Base-by-base conservation (phyloP, 139 green algal genomes). In the Dunaliella sp. region DNA sequence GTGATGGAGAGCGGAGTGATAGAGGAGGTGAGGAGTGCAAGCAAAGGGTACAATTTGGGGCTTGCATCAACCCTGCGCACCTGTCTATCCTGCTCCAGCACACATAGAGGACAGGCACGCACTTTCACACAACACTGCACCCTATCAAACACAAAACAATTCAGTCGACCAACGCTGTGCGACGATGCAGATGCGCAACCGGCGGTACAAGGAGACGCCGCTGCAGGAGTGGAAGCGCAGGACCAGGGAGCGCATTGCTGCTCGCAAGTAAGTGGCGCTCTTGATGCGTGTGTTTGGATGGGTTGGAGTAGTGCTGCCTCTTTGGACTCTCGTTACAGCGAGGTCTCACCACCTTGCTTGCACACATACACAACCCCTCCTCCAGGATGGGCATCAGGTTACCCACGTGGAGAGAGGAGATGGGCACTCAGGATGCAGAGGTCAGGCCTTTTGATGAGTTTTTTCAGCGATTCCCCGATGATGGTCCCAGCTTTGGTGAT, bases 151-250 rank as follows among this genome's bases (percentile, higher is more conserved):
- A n/a, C n/a, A n/a, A n/a, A n/a, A n/a, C n/a, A n/a, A n/a, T n/a
- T n/a, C n/a, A n/a, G n/a, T n/a, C n/a, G n/a, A n/a, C n/a, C n/a
- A n/a, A n/a, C n/a, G n/a, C n/a, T n/a, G n/a, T n/a, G n/a, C n/a
- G n/a, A 65, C 16, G 78, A 33, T 83, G 83, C 89, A 94, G 91
- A 83, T 94, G 26, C 88, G 91, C 32, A 57, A 75, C 1, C 31
- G 88, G 37, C 81, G 83, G 72, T 83, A 83, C 77, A 93, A 90
- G 87, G 91, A 94, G 89, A 89, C 88, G 38, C 91, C 91, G 82
- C 88, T 93, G 73, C 89, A 94, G 88, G 79, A 86, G 59, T 92
- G 89, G 85, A 93, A 94, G 88, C 85, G 89, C 65, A 89, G 87
- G 38, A 84, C 89, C 78, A 38, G 78, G 48, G 91, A 94, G 88